Evolutionary conservation across 768 basidiomycete genomes (phyloP).

Genomic region (Phaeolepiota aurea): DNA sequence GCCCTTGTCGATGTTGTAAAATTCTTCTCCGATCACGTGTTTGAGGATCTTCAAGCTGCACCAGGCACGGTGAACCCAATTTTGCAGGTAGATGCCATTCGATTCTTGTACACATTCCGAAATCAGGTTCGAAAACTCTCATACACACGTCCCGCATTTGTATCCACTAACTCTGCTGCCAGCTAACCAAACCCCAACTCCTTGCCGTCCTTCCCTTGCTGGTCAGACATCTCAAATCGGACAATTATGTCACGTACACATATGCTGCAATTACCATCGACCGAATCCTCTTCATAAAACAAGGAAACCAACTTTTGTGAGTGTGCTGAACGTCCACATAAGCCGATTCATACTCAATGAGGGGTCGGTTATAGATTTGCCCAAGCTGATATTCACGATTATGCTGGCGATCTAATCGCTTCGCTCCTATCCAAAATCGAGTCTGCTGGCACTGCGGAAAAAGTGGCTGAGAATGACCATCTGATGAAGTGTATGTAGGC

Average conservation of each 20-base stretch:
- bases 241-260: conserved; percentile 89
- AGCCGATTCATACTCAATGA: too few species aligned
- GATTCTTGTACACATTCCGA: conserved; percentile 92
- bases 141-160: not conserved
- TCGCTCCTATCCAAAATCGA: conserved; percentile 78
- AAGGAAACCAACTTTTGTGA: conserved; percentile 65
- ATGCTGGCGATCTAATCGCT: conserved; percentile 64
- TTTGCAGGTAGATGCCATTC: conserved; percentile 92
- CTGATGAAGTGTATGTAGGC: conserved; percentile 86
- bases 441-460: conserved; percentile 71
- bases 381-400: conserved; percentile 78
- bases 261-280: conserved; percentile 99
- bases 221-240: conserved; percentile 69
- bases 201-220: conserved; percentile 85
- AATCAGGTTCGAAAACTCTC: conserved; percentile 59
- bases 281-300: conserved; percentile 85
- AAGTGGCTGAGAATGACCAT: conserved; percentile 95
- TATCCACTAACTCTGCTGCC: conserved; percentile 2
- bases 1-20: conserved; percentile 87
- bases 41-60: conserved; percentile 71
- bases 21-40: conserved; percentile 91
- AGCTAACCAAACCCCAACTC: conserved; percentile 92
- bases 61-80: conserved; percentile 74
- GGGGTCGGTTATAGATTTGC: conserved; percentile 85
- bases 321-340: conserved; percentile 20